Conservation (phyloP, 2,329 filamentous ascomycete genomes). For the Paecilomyces formosus region DNA sequence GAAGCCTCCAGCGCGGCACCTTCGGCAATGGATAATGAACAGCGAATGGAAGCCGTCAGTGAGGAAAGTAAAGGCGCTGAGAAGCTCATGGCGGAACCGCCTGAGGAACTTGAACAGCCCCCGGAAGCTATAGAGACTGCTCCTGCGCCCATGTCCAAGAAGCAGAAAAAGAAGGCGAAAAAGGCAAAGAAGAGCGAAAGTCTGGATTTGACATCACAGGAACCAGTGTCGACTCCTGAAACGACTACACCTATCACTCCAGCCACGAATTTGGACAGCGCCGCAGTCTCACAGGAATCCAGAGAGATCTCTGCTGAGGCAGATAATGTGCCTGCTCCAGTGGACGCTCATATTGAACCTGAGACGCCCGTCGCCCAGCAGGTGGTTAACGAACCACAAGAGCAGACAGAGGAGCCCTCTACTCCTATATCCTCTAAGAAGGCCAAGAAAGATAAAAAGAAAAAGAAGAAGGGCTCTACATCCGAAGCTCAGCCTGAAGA, state of each 20-base stretch:
- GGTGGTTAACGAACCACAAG: not conserved
- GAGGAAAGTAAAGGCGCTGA: conserved; percentile 3
- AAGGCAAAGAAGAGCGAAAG: conserved; percentile 10
- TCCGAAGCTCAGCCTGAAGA: not conserved
- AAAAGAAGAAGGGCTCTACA: not conserved
- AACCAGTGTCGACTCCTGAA: not conserved
- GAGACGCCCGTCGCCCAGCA: not conserved
- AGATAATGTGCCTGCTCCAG: not conserved
- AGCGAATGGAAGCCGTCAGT: not conserved
- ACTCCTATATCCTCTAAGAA: not conserved
- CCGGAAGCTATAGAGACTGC: not conserved
- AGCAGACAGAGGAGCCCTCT: not conserved
- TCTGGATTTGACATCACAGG: not conserved
- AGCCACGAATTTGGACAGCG: conserved; percentile 1
- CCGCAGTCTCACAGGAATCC: not conserved
- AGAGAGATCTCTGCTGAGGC: not conserved
- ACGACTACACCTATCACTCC: not conserved
- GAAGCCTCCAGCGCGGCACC: not conserved
- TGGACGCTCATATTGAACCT: not conserved
- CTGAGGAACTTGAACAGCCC: not conserved
- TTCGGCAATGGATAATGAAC: not conserved
- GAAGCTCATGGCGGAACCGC: conserved; percentile 1
- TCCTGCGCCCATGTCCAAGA: conserved; percentile 6
- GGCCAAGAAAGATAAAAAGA: not conserved
- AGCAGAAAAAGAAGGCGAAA: conserved; percentile 13